Evolutionary conservation across 2,329 filamentous ascomycete species (phyloP), one percentile per base, ranked within the genome.

Genomic region (Talaromyces sp.): DNA sequence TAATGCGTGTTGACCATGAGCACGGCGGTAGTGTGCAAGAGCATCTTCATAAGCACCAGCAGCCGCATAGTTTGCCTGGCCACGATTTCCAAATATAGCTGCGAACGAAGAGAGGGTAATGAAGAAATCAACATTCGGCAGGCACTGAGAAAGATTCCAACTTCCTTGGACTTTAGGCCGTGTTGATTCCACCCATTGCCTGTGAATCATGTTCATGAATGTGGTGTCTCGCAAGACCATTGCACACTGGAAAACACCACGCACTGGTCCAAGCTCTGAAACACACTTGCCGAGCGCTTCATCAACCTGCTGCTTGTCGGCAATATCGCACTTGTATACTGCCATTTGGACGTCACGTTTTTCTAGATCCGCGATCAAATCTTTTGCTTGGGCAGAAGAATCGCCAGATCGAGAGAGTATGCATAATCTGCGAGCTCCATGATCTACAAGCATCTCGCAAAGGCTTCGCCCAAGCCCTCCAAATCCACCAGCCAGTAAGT

Each of bases 11-110:
- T 44, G 2, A 44, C 5, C 5, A 4, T 21, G 40, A 2, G n/a
- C 1, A 7, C n/a, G 40, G 18, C 73, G 71, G 28, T 3, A 6
- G 6, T 28, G 28, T 6, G 67, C 67, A 60, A 73, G 70, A 1
- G 66, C 68, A 57, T 73, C 71, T 14, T 71, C 62, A 65, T 71
- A 73, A 23, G 66, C 66, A 35, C 68, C 68, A 31, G 65, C 69
- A 7, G 71, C 69, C 28, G 69, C 66, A 50, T 73, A 73, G 28
- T 69, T 67, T 4, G 68, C 65, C 58, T 73, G 71, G 8, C 70
- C 69, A 28, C 66, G 63, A 63, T 69, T 73, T 7, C 71, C 71
- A 46, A 73, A 65, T 2, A 73, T 61, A 4, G 70, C 69, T 11
- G 69, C 65, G 7, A 72, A 63, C 9, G 71, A 73, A 9, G 70